Evolutionary conservation across 129 eudicot genomes (phyloP), one percentile per base, ranked within the genome.

Genomic region (Apium graveolens): DNA sequence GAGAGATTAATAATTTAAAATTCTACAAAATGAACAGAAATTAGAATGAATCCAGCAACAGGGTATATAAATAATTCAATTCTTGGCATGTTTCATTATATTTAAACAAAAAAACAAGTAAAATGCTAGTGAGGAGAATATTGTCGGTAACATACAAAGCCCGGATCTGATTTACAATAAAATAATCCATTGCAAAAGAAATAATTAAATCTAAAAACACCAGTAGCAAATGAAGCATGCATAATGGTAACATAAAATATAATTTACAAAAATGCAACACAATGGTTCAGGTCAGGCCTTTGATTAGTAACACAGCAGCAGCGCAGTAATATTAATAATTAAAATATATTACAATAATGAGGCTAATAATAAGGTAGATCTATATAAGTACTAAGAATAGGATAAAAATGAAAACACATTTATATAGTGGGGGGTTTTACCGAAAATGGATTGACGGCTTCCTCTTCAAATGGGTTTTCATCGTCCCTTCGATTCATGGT

Each of bases 391-490:
- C 29, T n/a, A 34, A 27, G 0, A 24, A 31, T n/a, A 26, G 14
- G 57, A 26, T 0, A 62, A n/a, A 43, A n/a, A 43, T 4, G 6
- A 16, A 57, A 8, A 57, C 29, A 55, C 1, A 4, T 9, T 3
- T 10, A 60, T 29, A 60, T 0, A 60, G 6, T n/a, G 29, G 13
- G 13, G 76, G 7, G 34, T 31, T 46, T 83, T 94, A 94, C 98
- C 89, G 97, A 86, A 84, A 94, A 94, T 7, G 98, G 97, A 86
- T 94, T 94, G 87, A 94, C 97, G 76, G 89, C 79, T 70, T 86
- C 93, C 74, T 89, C 96, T 26, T 85, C 95, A 82, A 82, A 91
- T 1, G 97, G 92, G 82, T 92, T 92, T 26, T 88, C 86, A 85
- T 92, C 97, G 71, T 87, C 84, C 78, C 88, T 74, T 27, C 91